These are phyloP conservation scores for Gossypium australe DNA, from an alignment of 345 rosid genomes.

Conservation along the genomic window DNA sequence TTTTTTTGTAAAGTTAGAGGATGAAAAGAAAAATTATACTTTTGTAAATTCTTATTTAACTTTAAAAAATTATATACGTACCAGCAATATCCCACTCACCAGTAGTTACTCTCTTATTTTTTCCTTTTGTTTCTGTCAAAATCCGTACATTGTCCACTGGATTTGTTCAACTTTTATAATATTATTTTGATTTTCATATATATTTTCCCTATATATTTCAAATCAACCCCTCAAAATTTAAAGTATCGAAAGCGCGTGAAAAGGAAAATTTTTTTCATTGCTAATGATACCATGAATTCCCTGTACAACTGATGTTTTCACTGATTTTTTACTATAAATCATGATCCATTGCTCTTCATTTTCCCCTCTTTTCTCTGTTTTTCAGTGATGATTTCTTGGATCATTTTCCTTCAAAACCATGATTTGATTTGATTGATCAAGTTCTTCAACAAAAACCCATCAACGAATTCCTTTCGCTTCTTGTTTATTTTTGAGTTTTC, in stretches of 20 bases:
- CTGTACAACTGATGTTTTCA: conserved; percentile 1
- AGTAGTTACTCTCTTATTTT: background rate
- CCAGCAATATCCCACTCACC: background rate
- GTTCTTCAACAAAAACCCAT: background rate
- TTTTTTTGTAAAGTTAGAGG: too few species aligned
- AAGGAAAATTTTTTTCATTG: background rate
- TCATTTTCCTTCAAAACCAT: background rate
- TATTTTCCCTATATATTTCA: background rate
- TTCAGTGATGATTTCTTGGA: conserved; percentile 5
- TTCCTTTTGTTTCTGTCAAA: background rate
- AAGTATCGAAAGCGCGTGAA: background rate
- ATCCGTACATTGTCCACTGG: background rate
- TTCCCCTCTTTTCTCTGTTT: background rate
- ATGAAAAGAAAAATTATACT: too few species aligned
- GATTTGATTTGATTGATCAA: background rate
- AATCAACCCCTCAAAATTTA: background rate
- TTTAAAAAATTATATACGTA: background rate
- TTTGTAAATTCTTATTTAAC: background rate
- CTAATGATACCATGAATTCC: background rate
- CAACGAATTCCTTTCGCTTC: background rate
- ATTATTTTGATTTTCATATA: background rate
- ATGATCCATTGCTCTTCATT: background rate
- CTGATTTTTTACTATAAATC: background rate
- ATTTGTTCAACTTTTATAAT: background rate
- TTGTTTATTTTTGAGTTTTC: conserved; percentile 1